Base-by-base conservation (phyloP, 768 basidiomycete species). In the Trametes elegans region DNA sequence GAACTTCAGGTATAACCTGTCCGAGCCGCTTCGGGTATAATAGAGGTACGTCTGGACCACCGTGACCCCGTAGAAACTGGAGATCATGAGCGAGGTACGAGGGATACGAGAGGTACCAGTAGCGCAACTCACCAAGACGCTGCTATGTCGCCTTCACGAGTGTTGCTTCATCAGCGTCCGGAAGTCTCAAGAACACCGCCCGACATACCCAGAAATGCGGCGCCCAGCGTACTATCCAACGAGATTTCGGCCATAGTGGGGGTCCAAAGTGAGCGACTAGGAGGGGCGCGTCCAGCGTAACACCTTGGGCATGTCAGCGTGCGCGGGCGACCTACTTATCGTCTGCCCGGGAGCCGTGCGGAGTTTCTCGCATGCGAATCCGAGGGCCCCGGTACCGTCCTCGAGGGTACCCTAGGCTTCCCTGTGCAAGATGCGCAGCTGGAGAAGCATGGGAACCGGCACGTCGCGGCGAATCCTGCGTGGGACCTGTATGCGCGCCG, bases 1-100 rank as follows among this genome's bases (percentile, higher is more conserved):
- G 11, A 7, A 36, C 46, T 57, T 59, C 18, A 58, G 24, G 16
- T 42, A 52, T 13, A 34, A 16, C 21, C 49, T 29, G 28, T 62
- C 61, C 3, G 35, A n/a, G 8, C 21, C 34, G 19, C 45, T 49
- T 16, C 49, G 54, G 29, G 45, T 55, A 35, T 50, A 61, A 41
- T 63, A 65, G 16, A 62, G 45, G 24, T 53, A 60, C 13, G 57
- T 58, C 42, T 65, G 64, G 5, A 61, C 45, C 23, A 50, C 46
- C 1, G 64, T 65, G 28, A 62, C 49, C 3, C 64, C 64, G 28
- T 59, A 65, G 13, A 65, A 50, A n/a, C 64, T 65, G 58, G 2
- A 42, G 3, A n/a, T n/a, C 5, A n/a, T 14, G 16, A 10, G 11
- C 27, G 8, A 29, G 26, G 16, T 18, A 19, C 7, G 21, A 26